Percentiles rank a stretch among this genome's conserved stretches.
phyloP scores from a whole-genome alignment of 805 yeast species.

The Geotrichum ghanense region DNA sequence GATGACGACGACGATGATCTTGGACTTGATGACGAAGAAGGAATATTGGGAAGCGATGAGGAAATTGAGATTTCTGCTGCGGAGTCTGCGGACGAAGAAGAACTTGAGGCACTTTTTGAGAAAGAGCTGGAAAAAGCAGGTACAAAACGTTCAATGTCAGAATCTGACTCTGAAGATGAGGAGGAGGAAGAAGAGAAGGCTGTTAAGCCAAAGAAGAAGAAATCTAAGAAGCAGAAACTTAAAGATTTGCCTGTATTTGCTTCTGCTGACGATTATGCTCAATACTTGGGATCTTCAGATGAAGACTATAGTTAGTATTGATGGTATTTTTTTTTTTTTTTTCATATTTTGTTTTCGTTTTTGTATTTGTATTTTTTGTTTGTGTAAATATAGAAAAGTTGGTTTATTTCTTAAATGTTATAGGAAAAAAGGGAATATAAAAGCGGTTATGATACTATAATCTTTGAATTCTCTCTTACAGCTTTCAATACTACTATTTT shows the following conservation, averaged over 20 bases:
- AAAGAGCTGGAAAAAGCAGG: slow-evolving; percentile 7
- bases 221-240: slow-evolving; percentile 43
- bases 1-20: slow-evolving; percentile 20
- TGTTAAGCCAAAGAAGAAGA: slow-evolving; percentile 20
- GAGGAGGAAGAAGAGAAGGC: slow-evolving; percentile 21
- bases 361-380: too few relatives aligned
- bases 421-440: too few relatives aligned
- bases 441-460: too few relatives aligned
- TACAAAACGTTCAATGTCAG: slow-evolving; percentile 1
- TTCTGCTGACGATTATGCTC: slow-evolving; percentile 75
- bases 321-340: too few relatives aligned
- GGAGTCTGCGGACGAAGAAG: slow-evolving; percentile 16
- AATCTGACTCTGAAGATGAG: slow-evolving; percentile 17
- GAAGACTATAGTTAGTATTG: slow-evolving; percentile 23
- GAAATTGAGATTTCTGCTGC: slow-evolving; percentile 16
- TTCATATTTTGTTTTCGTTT: too few relatives aligned
- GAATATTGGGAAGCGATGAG: slow-evolving; percentile 29
- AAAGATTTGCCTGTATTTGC: slow-evolving; percentile 76
- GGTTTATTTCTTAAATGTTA: too few relatives aligned
- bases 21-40: slow-evolving; percentile 26
- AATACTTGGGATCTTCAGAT: slow-evolving; percentile 57
- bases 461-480: too few relatives aligned
- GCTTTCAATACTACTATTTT: too few relatives aligned
- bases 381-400: too few relatives aligned
- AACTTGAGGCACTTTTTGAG: slow-evolving; percentile 12